Conservation (phyloP, 2,329 filamentous ascomycete species). For the Colletotrichum sp. region DNA sequence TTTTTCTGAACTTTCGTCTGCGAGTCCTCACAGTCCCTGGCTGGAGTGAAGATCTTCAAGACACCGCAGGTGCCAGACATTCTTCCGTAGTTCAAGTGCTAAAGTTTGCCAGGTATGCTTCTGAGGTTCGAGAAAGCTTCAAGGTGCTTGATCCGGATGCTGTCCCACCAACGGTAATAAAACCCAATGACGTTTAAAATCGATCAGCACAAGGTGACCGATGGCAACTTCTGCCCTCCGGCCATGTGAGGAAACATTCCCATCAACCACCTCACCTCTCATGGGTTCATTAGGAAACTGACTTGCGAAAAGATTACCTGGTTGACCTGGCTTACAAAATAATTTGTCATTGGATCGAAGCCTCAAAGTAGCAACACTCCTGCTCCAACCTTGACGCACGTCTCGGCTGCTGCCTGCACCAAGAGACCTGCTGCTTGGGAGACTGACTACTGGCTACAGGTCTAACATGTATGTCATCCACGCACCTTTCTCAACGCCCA, state of each 20-base stretch:
- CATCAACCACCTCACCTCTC: background rate
- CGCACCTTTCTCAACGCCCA: background rate
- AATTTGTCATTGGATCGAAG: background rate
- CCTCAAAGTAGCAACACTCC: accelerated
- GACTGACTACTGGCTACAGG: background rate
- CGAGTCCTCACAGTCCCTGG: background rate
- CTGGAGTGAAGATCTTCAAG: background rate
- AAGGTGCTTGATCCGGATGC: background rate
- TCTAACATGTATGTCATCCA: background rate
- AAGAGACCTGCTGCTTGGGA: accelerated
- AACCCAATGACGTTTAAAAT: background rate
- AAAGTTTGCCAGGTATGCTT: accelerated
- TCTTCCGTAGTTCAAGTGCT: background rate
- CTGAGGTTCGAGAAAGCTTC: background rate
- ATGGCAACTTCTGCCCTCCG: background rate
- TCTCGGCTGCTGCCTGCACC: background rate
- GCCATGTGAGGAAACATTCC: background rate
- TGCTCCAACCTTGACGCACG: background rate
- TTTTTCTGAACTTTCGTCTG: background rate
- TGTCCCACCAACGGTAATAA: background rate
- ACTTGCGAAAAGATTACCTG: background rate
- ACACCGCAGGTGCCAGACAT: background rate
- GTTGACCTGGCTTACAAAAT: background rate
- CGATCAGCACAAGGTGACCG: background rate
- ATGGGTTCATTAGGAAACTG: background rate